phyloP scores from a whole-genome alignment of 1,284 basidiomycete species.

The Spongispora temasekensis region DNA sequence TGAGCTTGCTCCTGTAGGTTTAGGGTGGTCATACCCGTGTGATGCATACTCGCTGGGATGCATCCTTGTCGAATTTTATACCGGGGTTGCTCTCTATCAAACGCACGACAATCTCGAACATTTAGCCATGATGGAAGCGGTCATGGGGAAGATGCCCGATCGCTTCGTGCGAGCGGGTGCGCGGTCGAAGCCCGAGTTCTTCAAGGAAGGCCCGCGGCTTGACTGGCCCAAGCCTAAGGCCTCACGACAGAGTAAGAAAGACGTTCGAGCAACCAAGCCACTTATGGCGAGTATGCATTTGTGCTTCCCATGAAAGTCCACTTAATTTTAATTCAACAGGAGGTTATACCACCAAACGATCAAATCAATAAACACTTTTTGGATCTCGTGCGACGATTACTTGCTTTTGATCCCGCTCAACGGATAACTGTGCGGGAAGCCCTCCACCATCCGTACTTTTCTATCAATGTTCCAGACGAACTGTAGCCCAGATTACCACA shows the following conservation, averaged over 20 bases:
- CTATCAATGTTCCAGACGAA: slow-evolving; percentile 59
- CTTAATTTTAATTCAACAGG: slow-evolving; percentile 45
- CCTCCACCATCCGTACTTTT: slow-evolving; percentile 85
- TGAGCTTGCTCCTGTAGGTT: slow-evolving; percentile 51
- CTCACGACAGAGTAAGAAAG: slow-evolving; percentile 89
- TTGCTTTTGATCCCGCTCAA: slow-evolving; percentile 90
- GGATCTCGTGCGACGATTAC: slow-evolving; percentile 83
- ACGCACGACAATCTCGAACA: slow-evolving; percentile 99
- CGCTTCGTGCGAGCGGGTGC: slow-evolving; percentile 74
- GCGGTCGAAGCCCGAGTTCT: slow-evolving; percentile 88
- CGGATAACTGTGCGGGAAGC: slow-evolving; percentile 88
- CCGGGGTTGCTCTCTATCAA: slow-evolving; percentile 96
- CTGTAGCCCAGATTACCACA: slow-evolving; percentile 44
- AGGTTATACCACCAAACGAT: slow-evolving; percentile 80
- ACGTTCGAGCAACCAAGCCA: slow-evolving; percentile 84
- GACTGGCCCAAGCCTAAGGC: slow-evolving; percentile 92
- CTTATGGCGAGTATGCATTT: slow-evolving; percentile 58
- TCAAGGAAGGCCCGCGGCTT: slow-evolving; percentile 81
- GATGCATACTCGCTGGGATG: slow-evolving; percentile 99
- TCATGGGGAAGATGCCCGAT: slow-evolving; percentile 96
- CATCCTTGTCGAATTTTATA: slow-evolving; percentile 98
- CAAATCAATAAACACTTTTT: slow-evolving; percentile 78
- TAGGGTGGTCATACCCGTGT: slow-evolving; percentile 98
- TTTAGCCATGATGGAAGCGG: slow-evolving; percentile 99
- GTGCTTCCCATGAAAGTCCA: slow-evolving; percentile 6